Base-by-base conservation (phyloP, 2,329 filamentous ascomycete species). In the Apiospora saccharicola region DNA sequence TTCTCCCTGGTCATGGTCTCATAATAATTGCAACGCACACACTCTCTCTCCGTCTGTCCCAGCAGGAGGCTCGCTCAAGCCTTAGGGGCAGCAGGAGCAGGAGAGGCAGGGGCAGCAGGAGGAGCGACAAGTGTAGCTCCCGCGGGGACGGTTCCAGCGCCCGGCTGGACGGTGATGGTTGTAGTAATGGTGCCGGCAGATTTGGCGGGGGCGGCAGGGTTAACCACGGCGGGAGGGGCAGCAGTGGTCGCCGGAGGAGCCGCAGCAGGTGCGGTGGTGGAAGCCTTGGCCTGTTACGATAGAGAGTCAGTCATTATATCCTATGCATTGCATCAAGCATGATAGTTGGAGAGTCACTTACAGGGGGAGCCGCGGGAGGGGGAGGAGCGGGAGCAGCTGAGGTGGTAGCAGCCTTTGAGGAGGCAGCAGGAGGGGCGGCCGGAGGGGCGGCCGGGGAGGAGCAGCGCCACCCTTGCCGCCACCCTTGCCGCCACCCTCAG, bases 361-460 rank as follows among this genome's bases (percentile, higher is more conserved):
- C 69, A 26, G 46, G 30, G 30, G 69, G 51, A 22, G 49, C 69
- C 64, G 64, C 37, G 37, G 41, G 64, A 22, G 37, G 41, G 16
- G 51, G 71, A 16, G 69, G 64, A 7, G 72, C 34, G 22, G 68
- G 46, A 7, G 47, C 70, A 3, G 72, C 72, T 14, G 75, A 19
- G 0, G 74, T n/a, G 4, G 70, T 22, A 0, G 70, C 67, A 13
- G 73, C 46, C 41, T 72, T 67, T 14, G 47, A 67, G 22, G 73
- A 53, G 10, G 71, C 34, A 22, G 72, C 73, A 14, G 44, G 73
- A 7, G 71, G 72, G 19, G 73, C 13, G 70, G 57, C 46, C 19
- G 72, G 41, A 22, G 51, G 46, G 12, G 47, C 30, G 34, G 46
- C 68, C n/a, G 68, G 22, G 44, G 22, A 41, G 43, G 43, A 34